Base-by-base conservation (phyloP, 2,329 filamentous ascomycete species). In the Alternaria panax region DNA sequence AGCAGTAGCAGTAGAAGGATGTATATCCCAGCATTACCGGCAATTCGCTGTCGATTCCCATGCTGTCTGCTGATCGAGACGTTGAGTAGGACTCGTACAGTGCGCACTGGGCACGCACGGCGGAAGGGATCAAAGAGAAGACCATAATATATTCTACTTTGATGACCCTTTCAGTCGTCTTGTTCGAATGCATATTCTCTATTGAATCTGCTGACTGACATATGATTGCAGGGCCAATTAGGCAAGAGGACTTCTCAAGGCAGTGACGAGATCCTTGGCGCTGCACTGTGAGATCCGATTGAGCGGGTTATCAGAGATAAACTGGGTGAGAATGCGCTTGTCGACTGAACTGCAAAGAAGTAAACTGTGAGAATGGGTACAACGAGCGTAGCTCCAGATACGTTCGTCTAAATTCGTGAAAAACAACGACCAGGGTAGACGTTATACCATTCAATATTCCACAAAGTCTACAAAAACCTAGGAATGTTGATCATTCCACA, bases 1-100 rank as follows among this genome's bases (percentile, higher is more conserved):
- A 81, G 51, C 79, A 82, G 52, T 71, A 81, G 51, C 80, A 82
- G 57, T 82, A 79, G 79, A 81, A 82, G 57, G 78, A 80, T 16
- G 80, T 80, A 0, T 82, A 82, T 43, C 80, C 80, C 0, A 79
- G 80, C 0, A 64, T 83, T 0, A 72, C 75, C 0, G 80, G 81
- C 1, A 77, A 76, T 25, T 61, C 82, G 1, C 58, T 81, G 2
- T 73, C 77, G 0, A 77, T 68, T 57, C 67, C 71, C 0, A 80
- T 77, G 75, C 54, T 75, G 7, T 62, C 75, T 0, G 59, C 76
- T 2, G 75, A 80, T 2, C 74, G 80, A 0, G 74, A 76, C 27
- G 66, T 74, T 0, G 75, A 83, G 58, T 80, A 83, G 42, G 81
- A 81, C 0, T 75, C 80, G 0, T 83, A 79, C 67, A 81, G 79